Evolutionary conservation across 768 basidiomycete genomes (phyloP).

Genomic region (Hydnum rufescens): DNA sequence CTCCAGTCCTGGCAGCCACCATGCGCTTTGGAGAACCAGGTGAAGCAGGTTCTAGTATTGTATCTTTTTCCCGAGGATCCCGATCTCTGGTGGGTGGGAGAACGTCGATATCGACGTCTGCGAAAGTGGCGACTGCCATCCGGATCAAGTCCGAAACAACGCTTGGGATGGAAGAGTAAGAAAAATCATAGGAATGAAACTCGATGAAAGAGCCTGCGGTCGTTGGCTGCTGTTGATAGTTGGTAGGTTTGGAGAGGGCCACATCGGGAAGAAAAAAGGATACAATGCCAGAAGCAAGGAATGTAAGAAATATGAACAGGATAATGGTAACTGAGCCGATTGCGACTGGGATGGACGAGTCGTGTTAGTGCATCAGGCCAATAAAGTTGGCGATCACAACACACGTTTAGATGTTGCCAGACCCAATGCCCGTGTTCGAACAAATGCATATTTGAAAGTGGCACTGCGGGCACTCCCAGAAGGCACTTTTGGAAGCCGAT

Average conservation of each 20-base stretch:
- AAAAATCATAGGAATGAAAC: background rate
- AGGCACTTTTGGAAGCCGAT: constrained; percentile 41
- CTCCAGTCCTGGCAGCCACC: too few relatives aligned
- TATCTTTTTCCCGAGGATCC: too few relatives aligned
- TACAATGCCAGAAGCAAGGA: constrained; percentile 50
- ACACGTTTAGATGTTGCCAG: constrained; percentile 59
- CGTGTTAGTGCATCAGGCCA: background rate
- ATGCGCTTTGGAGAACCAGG: too few relatives aligned
- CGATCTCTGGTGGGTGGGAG: constrained; percentile 13
- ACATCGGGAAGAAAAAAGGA: constrained; percentile 33
- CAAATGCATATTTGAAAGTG: constrained; percentile 57
- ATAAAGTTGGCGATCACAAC: constrained; percentile 12
- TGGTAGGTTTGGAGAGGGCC: constrained; percentile 34
- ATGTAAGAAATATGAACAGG: constrained; percentile 43
- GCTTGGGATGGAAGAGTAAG: background rate
- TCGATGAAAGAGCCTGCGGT: background rate
- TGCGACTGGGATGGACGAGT: constrained; percentile 27
- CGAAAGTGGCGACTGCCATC: background rate
- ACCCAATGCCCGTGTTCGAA: constrained; percentile 47
- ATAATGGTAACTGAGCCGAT: constrained; percentile 40
- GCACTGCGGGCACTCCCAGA: constrained; percentile 67
- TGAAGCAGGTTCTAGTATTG: too few relatives aligned
- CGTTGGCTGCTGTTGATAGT: background rate
- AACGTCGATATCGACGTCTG: constrained; percentile 1
- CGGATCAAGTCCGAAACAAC: background rate